Evolutionary conservation across 345 rosid genomes (phyloP), one percentile per base, ranked within the genome.

Genomic region (Linum lewisii): DNA sequence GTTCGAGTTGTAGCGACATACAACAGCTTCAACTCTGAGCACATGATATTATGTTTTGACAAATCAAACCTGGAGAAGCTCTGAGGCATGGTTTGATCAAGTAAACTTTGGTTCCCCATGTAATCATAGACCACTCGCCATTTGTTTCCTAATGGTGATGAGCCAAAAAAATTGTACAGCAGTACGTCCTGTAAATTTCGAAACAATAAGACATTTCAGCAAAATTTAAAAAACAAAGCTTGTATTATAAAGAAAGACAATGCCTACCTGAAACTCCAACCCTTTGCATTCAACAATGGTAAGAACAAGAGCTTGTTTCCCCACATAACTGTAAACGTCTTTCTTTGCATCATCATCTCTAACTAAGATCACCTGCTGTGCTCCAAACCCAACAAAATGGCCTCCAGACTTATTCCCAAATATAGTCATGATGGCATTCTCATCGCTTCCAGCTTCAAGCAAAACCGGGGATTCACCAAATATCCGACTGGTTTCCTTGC

Each of bases 1-100:
- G 86, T 81, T 2, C 79, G 78, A 24, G 89, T 79, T 42, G 79
- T 75, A 4, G 84, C 82, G 20, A 73, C 83, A 63, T 79, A 76
- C n/a, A 79, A 57, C 26, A 73, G 83, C 72, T 79, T 79, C 58
- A 79, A 54, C 66, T 84, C 86, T 22, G 82, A 73, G 60, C 79
- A 81, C 51, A 81, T 36, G 53, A 74, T 29, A 51, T 70, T 67
- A 63, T 78, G 85, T 61, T 66, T 78, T 20, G 66, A 67, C 16
- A 45, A 62, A 25, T 63, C 47, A 57, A 81, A 84, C 32, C 20
- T 53, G 21, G 81, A 73, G 57, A 62, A 66, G 13, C 73, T 65
- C 34, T 57, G 38, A 15, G 58, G 15, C 9, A 56, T 52, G 19
- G 15, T n/a, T 4, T 53, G 61, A 54, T 69, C 77, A 29, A 74